These are phyloP conservation scores for Diutina scorzettiae DNA, from an alignment of 1,139 yeast genomes.

Conservation along the genomic window DNA sequence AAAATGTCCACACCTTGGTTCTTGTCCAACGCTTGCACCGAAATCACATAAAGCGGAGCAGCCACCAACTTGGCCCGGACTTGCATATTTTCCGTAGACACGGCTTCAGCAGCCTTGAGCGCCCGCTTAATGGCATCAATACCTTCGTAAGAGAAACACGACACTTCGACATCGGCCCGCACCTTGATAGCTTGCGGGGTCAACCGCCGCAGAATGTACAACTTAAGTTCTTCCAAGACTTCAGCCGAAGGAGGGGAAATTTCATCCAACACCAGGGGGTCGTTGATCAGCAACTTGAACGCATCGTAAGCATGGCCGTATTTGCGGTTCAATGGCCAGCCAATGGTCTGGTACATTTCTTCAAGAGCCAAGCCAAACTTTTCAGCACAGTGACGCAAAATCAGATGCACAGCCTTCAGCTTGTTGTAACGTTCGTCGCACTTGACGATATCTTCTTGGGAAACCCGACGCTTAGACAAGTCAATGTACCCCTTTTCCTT, in stretches of 20 bases:
- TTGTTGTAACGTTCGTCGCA: constrained; percentile 98
- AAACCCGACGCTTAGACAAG: constrained; percentile 92
- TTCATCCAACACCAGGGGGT: constrained; percentile 77
- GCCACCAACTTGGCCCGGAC: constrained; percentile 93
- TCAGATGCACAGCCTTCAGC: constrained; percentile 94
- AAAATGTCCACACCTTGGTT: constrained; percentile 73
- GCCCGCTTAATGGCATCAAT: constrained; percentile 93
- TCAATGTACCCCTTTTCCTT: constrained; percentile 98
- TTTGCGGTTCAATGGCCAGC: constrained; percentile 95
- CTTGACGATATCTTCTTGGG: constrained; percentile 93
- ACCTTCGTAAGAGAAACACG: constrained; percentile 96
- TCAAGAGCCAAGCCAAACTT: constrained; percentile 85
- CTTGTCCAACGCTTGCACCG: constrained; percentile 89
- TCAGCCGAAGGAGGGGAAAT: constrained; percentile 62
- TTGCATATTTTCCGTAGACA: constrained; percentile 72
- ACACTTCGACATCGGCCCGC: constrained; percentile 95
- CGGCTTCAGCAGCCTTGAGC: constrained; percentile 72
- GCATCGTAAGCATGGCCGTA: constrained; percentile 98
- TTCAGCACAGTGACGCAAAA: constrained; percentile 96
- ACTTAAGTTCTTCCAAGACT: constrained; percentile 67
- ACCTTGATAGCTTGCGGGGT: constrained; percentile 97
- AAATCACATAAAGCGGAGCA: constrained; percentile 90
- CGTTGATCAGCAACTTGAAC: constrained; percentile 90
- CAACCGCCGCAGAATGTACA: constrained; percentile 82
- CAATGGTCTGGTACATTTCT: constrained; percentile 73